Evolutionary conservation across 2,329 filamentous ascomycete genomes (phyloP).

Genomic region (Phaeoacremonium minimum): DNA sequence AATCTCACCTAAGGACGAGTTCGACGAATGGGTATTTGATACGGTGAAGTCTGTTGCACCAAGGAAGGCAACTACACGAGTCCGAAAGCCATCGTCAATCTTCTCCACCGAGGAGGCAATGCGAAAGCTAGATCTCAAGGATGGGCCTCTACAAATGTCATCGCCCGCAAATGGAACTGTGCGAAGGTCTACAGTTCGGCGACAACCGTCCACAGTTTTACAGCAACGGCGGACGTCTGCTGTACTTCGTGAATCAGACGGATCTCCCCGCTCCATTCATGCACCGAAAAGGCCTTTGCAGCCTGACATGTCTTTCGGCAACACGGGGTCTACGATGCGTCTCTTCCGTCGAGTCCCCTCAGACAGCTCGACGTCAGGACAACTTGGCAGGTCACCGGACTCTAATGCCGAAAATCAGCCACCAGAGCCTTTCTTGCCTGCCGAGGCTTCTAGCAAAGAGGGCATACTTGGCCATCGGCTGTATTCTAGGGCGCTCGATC

Average conservation of each 20-base stretch:
- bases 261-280: slow-evolving; percentile 36
- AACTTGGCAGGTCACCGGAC: slow-evolving; percentile 29
- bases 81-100: slow-evolving; percentile 53
- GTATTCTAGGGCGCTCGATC: slow-evolving; percentile 78
- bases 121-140: slow-evolving; percentile 56
- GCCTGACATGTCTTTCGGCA: slow-evolving; percentile 89
- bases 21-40: slow-evolving; percentile 94
- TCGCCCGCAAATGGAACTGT: slow-evolving; percentile 53
- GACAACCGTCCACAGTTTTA: slow-evolving; percentile 33
- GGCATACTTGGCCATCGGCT: slow-evolving; percentile 75
- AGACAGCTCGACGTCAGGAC: slow-evolving; percentile 50
- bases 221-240: slow-evolving; percentile 11
- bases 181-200: slow-evolving; percentile 53
- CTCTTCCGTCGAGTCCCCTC: slow-evolving; percentile 85
- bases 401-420: slow-evolving; percentile 58
- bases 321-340: slow-evolving; percentile 85
- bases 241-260: slow-evolving; percentile 25
- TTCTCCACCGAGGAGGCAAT: slow-evolving; percentile 57
- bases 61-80: slow-evolving; percentile 47
- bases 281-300: slow-evolving; percentile 74
- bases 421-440: slow-evolving; percentile 33
- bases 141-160: slow-evolving; percentile 52
- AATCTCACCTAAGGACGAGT: slow-evolving; percentile 61
- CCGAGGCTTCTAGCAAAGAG: slow-evolving; percentile 69
- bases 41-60: slow-evolving; percentile 74